Evolutionary conservation across 1,284 basidiomycete species (phyloP).

Genomic region (Malassezia obtusa): DNA sequence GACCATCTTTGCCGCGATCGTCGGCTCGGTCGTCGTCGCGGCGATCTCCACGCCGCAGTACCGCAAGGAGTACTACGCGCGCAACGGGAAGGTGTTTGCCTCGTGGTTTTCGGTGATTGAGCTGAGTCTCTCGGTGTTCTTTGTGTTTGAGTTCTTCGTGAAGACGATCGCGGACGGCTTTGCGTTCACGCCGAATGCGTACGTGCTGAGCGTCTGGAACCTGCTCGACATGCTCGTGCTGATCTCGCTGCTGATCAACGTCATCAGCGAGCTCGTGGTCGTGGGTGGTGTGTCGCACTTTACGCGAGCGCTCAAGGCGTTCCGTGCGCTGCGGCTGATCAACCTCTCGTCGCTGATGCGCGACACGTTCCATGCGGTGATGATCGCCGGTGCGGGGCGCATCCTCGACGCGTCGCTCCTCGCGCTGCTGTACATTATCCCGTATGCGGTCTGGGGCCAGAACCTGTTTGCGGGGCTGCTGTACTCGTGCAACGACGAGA

Average conservation of each 20-base stretch:
- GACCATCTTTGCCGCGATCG: conserved; percentile 64
- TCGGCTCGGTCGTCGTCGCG: conserved; percentile 75
- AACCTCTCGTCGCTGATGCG: conserved; percentile 63
- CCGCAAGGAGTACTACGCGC: conserved; percentile 62
- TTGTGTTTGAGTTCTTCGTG: conserved; percentile 76
- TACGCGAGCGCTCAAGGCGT: conserved; percentile 76
- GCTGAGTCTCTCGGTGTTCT: conserved; percentile 62
- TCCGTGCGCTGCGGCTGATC: conserved; percentile 79
- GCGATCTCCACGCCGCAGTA: conserved; percentile 77
- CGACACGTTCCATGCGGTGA: conserved; percentile 78
- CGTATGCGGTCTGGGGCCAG: conserved; percentile 92
- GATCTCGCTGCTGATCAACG: conserved; percentile 69
- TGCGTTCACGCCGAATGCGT: conserved; percentile 81
- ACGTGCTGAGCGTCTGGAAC: conserved; percentile 85
- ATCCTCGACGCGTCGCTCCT: conserved; percentile 84
- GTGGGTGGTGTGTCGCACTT: conserved; percentile 65
- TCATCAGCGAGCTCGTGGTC: conserved; percentile 66
- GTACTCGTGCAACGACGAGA: conserved; percentile 71
- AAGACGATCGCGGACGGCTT: conserved; percentile 85
- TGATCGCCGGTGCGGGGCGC: conserved; percentile 74
- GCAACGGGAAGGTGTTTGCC: conserved; percentile 57
- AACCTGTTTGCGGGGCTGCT: conserved; percentile 83
- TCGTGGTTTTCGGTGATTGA: conserved; percentile 87
- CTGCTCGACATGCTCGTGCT: conserved; percentile 80
- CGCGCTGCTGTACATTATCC: conserved; percentile 86